Base-by-base conservation (phyloP, 495 filamentous ascomycete genomes). In the Penicillium crystallinum region DNA sequence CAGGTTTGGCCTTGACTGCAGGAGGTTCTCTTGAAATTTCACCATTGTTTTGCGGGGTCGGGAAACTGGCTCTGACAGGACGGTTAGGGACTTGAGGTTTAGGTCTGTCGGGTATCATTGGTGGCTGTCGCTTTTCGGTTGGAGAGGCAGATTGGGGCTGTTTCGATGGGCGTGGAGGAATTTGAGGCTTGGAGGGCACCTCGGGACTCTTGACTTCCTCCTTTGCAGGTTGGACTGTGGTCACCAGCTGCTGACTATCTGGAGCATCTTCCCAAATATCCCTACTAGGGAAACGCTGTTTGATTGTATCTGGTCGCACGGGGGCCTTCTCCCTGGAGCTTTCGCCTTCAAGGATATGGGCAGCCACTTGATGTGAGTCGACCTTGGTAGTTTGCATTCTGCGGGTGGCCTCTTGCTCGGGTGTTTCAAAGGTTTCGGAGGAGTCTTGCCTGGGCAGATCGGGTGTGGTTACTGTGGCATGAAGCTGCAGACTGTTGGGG, bases 191-290 rank as follows among this genome's bases (percentile, higher is more conserved):
- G 14, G 68, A 60, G 0, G 66, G 62, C 12, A 69, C 67, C 29
- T 71, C 59, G 3, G 69, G 69, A 34, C 67, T 73, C 47, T 73
- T 74, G 12, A 64, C 19, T 53, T 79, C 76, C 25, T 79, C 76
- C 12, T 77, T 69, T 11, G 71, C 62, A 35, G 89, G 83, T 41
- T 79, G 81, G 21, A 97, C 84, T 4, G 87, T 92, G 10, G 93
- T 91, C 53, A 87, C 82, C 23, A 95, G 79, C 48, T 86, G 78
- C 39, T 89, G 80, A 59, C 86, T 90, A 56, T 93, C 88, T 4
- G 93, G 92, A 0, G 82, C 82, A 64, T 99, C 93, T 72, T 99
- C 93, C 93, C 93, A 99, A 38, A 97, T 87, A 70, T 99, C 93
- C 31, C 82, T 83, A 64, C 91, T 96, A 5, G 93, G 93, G 65